A percentile compares a stretch with the other conserved stretches of the same genome.
Evolutionary conservation across 148 eudicot species (phyloP).

Genomic region (Suaeda aralocaspica): DNA sequence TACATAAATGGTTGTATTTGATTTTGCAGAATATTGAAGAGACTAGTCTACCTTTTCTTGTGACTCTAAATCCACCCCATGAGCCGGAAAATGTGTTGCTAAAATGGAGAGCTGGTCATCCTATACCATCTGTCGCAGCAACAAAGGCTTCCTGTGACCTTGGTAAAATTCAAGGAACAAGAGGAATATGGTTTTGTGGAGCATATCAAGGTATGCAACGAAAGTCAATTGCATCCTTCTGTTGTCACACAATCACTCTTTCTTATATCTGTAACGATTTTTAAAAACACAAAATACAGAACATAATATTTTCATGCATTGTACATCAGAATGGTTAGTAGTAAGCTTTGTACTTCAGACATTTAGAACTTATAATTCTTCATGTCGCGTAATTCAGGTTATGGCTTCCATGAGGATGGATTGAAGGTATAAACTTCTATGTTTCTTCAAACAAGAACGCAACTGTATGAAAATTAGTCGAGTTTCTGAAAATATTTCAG

Average conservation of each 20-base stretch:
- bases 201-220: slow-evolving; percentile 72
- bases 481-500: neutral
- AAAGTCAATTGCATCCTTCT: neutral
- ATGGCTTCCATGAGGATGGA: slow-evolving; percentile 97
- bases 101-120: slow-evolving; percentile 87
- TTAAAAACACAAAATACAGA: too few species aligned
- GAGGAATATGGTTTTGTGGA: slow-evolving; percentile 97
- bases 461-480: neutral
- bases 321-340: neutral
- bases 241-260: neutral
- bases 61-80: slow-evolving; percentile 76
- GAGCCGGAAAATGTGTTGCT: slow-evolving; percentile 60
- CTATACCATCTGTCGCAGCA: slow-evolving; percentile 88
- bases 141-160: slow-evolving; percentile 76
- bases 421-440: slow-evolving; percentile 66
- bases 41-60: slow-evolving; percentile 56
- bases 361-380: neutral
- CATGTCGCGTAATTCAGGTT: slow-evolving; percentile 45
- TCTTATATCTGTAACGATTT: too few species aligned
- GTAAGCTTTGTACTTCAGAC: neutral
- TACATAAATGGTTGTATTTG: neutral
- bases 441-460: neutral
- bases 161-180: slow-evolving; percentile 73
- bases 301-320: too few species aligned
- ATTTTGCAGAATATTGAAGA: slow-evolving; percentile 60